These are phyloP conservation scores for Metschnikowia henanensis DNA, from an alignment of 805 yeast species.

Conservation along the genomic window DNA sequence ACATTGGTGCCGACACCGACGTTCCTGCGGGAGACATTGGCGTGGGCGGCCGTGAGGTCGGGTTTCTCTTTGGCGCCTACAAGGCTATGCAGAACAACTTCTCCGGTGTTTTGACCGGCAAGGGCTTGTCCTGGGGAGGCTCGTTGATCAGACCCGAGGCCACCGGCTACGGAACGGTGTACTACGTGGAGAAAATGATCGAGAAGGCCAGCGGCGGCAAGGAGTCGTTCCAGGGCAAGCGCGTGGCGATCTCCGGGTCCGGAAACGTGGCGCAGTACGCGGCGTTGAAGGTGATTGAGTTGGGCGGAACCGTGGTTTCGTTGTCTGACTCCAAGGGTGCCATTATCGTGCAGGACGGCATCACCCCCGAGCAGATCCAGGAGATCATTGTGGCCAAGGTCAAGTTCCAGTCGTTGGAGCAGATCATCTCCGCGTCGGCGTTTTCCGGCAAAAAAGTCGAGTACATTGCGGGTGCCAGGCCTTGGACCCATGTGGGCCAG, in stretches of 20 bases:
- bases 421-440: slow-evolving; percentile 57
- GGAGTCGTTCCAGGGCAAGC: slow-evolving; percentile 89
- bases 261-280: slow-evolving; percentile 99
- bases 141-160: slow-evolving; percentile 99
- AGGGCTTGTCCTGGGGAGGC: slow-evolving; percentile 98
- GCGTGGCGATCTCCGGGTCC: slow-evolving; percentile 95
- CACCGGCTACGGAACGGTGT: slow-evolving; percentile 96
- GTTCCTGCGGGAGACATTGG: slow-evolving; percentile 99
- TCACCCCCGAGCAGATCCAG: slow-evolving; percentile 77
- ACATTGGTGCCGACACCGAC: slow-evolving; percentile 96
- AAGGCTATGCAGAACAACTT: slow-evolving; percentile 86
- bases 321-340: slow-evolving; percentile 95
- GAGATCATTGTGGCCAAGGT: slow-evolving; percentile 77
- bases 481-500: slow-evolving; percentile 90
- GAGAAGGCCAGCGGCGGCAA: slow-evolving; percentile 88
- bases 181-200: slow-evolving; percentile 97
- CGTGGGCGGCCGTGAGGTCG: slow-evolving; percentile 96
- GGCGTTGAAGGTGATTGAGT: slow-evolving; percentile 94
- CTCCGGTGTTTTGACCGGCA: slow-evolving; percentile 98
- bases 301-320: slow-evolving; percentile 94
- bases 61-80: slow-evolving; percentile 96
- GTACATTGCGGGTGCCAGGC: slow-evolving; percentile 92
- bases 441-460: slow-evolving; percentile 62
- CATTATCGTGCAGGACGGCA: slow-evolving; percentile 75
- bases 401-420: slow-evolving; percentile 72